Conservation (phyloP, 2,329 filamentous ascomycete genomes). For the Talaromyces sp. region DNA sequence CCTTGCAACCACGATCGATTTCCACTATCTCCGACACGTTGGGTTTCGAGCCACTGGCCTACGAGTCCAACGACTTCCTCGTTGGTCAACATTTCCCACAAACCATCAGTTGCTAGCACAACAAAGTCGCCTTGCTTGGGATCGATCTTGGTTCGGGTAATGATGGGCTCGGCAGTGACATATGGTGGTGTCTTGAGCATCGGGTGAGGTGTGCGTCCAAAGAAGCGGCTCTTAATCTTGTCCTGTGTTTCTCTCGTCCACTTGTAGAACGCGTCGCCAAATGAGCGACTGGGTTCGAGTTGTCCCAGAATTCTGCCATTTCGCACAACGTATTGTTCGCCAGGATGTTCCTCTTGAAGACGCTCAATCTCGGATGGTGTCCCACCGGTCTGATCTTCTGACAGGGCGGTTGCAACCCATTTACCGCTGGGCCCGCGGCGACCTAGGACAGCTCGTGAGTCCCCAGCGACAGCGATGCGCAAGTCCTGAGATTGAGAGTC, state of each 20-base stretch:
- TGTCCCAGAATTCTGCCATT: conserved; percentile 90
- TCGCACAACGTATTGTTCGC: conserved; percentile 79
- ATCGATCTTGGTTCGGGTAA: conserved; percentile 88
- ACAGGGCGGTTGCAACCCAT: conserved; percentile 87
- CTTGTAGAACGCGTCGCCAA: conserved; percentile 96
- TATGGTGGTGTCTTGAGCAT: conserved; percentile 89
- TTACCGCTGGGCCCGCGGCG: conserved; percentile 74
- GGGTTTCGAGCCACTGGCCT: conserved; percentile 90
- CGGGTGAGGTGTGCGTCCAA: conserved; percentile 72
- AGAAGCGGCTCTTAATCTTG: conserved; percentile 79
- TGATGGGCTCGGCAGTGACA: conserved; percentile 90
- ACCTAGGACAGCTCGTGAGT: conserved; percentile 91
- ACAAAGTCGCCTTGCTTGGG: conserved; percentile 91
- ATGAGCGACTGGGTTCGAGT: conserved; percentile 87
- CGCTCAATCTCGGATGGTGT: conserved; percentile 81
- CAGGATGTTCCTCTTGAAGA: conserved; percentile 80
- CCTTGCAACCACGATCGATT: conserved; percentile 64
- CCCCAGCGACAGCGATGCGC: conserved; percentile 91
- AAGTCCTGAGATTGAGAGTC: conserved; percentile 82
- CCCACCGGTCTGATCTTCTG: conserved; percentile 87
- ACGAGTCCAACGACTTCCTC: conserved; percentile 96
- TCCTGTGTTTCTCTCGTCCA: conserved; percentile 84
- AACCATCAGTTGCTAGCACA: conserved; percentile 90
- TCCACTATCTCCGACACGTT: conserved; percentile 46
- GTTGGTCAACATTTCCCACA: conserved; percentile 99